Conservation (phyloP, 2,329 filamentous ascomycete species). For the Stemphylium vesicarium region DNA sequence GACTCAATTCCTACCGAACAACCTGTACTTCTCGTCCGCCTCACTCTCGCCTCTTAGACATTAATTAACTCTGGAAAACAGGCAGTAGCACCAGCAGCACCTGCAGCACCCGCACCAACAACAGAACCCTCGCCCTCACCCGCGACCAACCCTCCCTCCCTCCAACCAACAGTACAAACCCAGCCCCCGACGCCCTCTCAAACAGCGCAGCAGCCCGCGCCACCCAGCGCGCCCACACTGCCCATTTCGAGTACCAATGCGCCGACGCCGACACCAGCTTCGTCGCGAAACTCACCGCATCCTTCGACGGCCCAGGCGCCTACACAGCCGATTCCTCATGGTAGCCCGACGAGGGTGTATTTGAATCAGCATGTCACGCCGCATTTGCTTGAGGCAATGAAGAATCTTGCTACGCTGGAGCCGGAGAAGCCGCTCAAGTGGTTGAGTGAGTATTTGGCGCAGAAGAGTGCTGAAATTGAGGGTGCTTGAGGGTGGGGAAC, state of each 20-base stretch:
- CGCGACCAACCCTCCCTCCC: background rate
- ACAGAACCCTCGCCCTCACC: background rate
- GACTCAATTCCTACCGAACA: slow-evolving; percentile 23
- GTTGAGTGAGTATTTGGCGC: slow-evolving; percentile 55
- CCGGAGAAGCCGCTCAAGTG: slow-evolving; percentile 59
- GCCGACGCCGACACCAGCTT: slow-evolving; percentile 24
- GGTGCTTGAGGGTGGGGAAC: slow-evolving; percentile 29
- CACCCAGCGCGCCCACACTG: slow-evolving; percentile 3
- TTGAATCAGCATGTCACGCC: slow-evolving; percentile 59
- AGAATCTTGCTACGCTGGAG: slow-evolving; percentile 57
- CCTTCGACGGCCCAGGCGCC: slow-evolving; percentile 37
- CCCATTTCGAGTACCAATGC: slow-evolving; percentile 2
- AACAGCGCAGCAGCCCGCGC: slow-evolving; percentile 1
- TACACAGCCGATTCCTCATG: slow-evolving; percentile 52
- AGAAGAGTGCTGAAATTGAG: slow-evolving; percentile 57
- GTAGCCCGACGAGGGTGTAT: slow-evolving; percentile 56
- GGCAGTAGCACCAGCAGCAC: too few species aligned
- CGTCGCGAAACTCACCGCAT: slow-evolving; percentile 46
- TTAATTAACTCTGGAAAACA: background rate
- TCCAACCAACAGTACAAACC: slow-evolving; percentile 17
- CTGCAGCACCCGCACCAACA: too few species aligned
- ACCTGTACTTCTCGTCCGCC: background rate
- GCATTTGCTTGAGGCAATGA: slow-evolving; percentile 60
- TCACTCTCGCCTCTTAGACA: background rate
- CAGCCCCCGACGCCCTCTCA: slow-evolving; percentile 15